These are phyloP conservation scores for Rhizopus sp. DNA, from an alignment of 371 early-diverging fungal genomes.

Conservation along the genomic window DNA sequence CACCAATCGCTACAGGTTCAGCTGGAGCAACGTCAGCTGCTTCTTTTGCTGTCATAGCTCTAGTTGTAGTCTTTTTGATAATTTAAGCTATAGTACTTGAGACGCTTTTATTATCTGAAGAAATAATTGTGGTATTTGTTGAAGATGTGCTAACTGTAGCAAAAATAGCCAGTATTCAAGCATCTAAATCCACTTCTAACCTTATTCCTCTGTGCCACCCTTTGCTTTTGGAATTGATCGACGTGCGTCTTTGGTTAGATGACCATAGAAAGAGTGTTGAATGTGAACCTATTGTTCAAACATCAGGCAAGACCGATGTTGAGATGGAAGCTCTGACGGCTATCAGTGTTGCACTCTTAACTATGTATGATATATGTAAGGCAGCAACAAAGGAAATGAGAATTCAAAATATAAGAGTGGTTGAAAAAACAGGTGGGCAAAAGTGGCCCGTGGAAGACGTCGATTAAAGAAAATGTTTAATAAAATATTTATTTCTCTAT, in stretches of 20 bases:
- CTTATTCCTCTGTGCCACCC: constrained; percentile 93
- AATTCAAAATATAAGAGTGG: constrained; percentile 65
- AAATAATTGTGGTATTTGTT: too few relatives aligned
- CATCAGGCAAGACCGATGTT: constrained; percentile 87
- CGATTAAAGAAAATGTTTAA: neutral
- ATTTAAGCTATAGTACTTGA: too few relatives aligned
- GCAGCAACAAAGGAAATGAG: constrained; percentile 53
- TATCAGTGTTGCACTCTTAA: constrained; percentile 73
- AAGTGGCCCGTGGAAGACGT: constrained; percentile 57
- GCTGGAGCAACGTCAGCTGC: too few relatives aligned
- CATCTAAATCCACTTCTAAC: constrained; percentile 81
- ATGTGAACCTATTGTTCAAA: constrained; percentile 65
- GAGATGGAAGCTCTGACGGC: constrained; percentile 94
- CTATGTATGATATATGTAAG: constrained; percentile 87
- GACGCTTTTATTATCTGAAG: too few relatives aligned
- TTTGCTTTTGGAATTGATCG: constrained; percentile 68
- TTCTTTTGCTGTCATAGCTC: too few relatives aligned
- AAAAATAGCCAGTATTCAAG: constrained; percentile 90
- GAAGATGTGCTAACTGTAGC: constrained; percentile 75
- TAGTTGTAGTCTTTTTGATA: too few relatives aligned
- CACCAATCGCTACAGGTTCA: too few relatives aligned
- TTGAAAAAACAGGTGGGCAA: constrained; percentile 84
- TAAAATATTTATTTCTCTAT: too few relatives aligned
- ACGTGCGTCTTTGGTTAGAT: constrained; percentile 61
- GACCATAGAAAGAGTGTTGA: constrained; percentile 45